These are phyloP conservation scores for Niebla homalea DNA, from an alignment of 495 filamentous ascomycete genomes.

Conservation along the genomic window DNA sequence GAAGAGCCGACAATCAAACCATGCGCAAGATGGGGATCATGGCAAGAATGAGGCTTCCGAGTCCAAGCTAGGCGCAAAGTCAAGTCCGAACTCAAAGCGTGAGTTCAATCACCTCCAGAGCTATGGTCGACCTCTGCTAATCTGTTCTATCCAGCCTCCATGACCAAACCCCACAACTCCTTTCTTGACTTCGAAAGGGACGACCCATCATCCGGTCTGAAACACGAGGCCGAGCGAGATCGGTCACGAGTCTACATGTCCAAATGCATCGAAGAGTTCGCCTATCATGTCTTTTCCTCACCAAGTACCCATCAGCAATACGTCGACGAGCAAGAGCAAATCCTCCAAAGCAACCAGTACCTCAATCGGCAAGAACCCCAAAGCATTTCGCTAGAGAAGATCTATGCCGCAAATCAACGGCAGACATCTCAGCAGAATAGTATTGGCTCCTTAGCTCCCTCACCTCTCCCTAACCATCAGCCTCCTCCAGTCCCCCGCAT, in stretches of 20 bases:
- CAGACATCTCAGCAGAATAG: slow-evolving; percentile 30
- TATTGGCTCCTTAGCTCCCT: slow-evolving; percentile 30
- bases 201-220: slow-evolving; percentile 43
- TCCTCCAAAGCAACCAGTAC: slow-evolving; percentile 31
- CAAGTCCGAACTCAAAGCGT: slow-evolving; percentile 25
- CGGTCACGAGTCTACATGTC: slow-evolving; percentile 38
- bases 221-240: slow-evolving; percentile 39
- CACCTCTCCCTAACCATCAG: slow-evolving; percentile 31
- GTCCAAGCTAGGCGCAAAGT: slow-evolving; percentile 32
- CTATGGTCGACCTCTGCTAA: slow-evolving; percentile 6
- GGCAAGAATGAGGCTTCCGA: slow-evolving; percentile 27
- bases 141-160: slow-evolving; percentile 21
- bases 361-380: slow-evolving; percentile 29
- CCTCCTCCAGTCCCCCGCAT: slow-evolving; percentile 33
- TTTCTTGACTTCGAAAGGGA: slow-evolving; percentile 36
- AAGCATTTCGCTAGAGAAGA: slow-evolving; percentile 38
- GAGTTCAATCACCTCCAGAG: neutral
- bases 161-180: slow-evolving; percentile 26
- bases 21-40: slow-evolving; percentile 33
- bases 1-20: slow-evolving; percentile 45
- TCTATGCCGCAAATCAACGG: slow-evolving; percentile 29
- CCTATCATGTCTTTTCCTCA: slow-evolving; percentile 41
- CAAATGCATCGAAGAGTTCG: slow-evolving; percentile 42
- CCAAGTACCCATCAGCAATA: slow-evolving; percentile 30
- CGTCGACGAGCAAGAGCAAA: slow-evolving; percentile 27